Conservation (phyloP, 2,329 filamentous ascomycete species). For the Dactylellina leptospora region DNA sequence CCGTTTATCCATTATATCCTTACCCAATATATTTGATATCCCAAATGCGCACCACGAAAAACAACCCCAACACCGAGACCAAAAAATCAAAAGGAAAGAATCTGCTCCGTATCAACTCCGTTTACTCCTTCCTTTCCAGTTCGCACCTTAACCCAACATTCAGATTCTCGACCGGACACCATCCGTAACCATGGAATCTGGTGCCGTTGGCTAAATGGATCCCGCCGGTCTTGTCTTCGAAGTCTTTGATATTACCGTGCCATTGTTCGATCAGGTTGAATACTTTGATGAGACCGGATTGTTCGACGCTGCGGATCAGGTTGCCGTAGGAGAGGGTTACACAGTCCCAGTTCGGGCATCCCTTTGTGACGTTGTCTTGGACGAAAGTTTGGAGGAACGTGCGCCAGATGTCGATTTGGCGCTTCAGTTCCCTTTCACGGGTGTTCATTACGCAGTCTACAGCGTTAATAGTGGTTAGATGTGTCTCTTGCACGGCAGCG, state of each 20-base stretch:
- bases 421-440: conserved; percentile 15
- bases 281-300: conserved; percentile 36
- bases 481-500: too few species aligned
- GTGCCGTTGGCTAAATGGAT: conserved; percentile 45
- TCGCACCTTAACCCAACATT: conserved; percentile 27
- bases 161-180: conserved; percentile 49
- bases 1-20: too few species aligned
- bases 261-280: conserved; percentile 34
- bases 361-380: conserved; percentile 28
- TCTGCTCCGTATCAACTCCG: not conserved
- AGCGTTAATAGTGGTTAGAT: too few species aligned
- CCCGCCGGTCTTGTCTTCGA: conserved; percentile 30
- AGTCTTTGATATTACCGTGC: conserved; percentile 46
- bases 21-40: not conserved
- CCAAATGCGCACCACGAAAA: too few species aligned
- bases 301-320: conserved; percentile 42
- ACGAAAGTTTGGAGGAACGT: conserved; percentile 37
- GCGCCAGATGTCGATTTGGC: conserved; percentile 42
- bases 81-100: not conserved
- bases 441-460: conserved; percentile 31
- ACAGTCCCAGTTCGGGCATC: conserved; percentile 47
- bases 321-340: conserved; percentile 45
- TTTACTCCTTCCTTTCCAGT: conserved; percentile 9
- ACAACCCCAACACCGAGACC: too few species aligned
- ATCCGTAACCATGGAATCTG: conserved; percentile 48